These are phyloP conservation scores for Vinca minor DNA, from an alignment of 257 asterid genomes.

Conservation along the genomic window DNA sequence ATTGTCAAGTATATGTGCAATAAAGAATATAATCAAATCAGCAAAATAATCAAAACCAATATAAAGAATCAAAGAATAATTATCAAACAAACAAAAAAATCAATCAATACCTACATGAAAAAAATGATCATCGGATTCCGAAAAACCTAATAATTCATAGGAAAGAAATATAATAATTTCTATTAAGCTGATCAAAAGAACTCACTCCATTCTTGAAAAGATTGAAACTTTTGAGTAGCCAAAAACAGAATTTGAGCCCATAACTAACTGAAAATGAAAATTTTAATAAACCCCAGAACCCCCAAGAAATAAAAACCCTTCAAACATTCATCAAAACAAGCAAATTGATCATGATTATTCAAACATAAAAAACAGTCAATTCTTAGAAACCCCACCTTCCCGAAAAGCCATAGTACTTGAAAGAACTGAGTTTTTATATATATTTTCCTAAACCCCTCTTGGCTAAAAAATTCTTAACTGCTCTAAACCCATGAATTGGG, in stretches of 20 bases:
- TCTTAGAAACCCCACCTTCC: conserved; percentile 51
- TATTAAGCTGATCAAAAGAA: conserved; percentile 12
- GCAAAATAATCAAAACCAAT: conserved; percentile 18
- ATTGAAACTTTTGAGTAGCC: conserved; percentile 12
- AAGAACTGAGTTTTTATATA: conserved; percentile 44
- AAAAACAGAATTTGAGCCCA: conserved; percentile 27
- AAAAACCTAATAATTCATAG: conserved; percentile 41
- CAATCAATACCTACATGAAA: conserved; percentile 52
- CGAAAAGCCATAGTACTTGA: conserved; percentile 45
- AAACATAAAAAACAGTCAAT: conserved; percentile 16
- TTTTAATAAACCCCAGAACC: conserved; percentile 10
- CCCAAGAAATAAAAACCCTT: conserved; percentile 13
- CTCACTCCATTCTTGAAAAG: conserved; percentile 30
- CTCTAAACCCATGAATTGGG: conserved; percentile 9
- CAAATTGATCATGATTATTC: conserved; percentile 22
- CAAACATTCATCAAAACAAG: conserved; percentile 27
- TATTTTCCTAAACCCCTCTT: conserved; percentile 10
- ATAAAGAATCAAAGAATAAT: conserved; percentile 69
- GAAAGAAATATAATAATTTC: conserved; percentile 22
- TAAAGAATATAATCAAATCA: conserved; percentile 62
- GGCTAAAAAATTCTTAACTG: too few species aligned
- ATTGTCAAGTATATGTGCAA: conserved; percentile 55
- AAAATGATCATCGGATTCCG: conserved; percentile 86
- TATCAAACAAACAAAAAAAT: conserved; percentile 19
- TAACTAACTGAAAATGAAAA: conserved; percentile 15